These are phyloP conservation scores for Alternaria burnsii DNA, from an alignment of 2,329 filamentous ascomycete genomes.

Conservation along the genomic window DNA sequence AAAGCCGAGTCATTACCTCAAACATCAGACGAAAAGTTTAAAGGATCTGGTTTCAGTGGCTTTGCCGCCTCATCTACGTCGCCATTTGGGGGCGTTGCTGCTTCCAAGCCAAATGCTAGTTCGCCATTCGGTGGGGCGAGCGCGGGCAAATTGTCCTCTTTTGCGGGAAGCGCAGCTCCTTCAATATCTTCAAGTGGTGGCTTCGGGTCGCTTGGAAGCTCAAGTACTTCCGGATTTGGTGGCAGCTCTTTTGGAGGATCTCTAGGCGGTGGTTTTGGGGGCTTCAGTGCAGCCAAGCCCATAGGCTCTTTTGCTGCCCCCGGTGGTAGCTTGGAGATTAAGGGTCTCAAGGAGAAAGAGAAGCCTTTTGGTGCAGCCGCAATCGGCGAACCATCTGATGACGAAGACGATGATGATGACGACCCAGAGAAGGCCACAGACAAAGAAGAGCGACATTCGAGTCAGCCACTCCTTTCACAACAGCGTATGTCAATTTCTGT, in stretches of 20 bases:
- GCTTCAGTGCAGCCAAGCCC: conserved; percentile 41
- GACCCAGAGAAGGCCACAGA: conserved; percentile 28
- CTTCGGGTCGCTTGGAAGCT: conserved; percentile 46
- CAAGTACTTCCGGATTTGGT: conserved; percentile 47
- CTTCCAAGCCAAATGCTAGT: conserved; percentile 22
- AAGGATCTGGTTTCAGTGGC: conserved; percentile 56
- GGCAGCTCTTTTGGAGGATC: conserved; percentile 55
- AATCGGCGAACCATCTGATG: conserved; percentile 63
- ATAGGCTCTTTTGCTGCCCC: conserved; percentile 74
- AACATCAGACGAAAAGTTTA: conserved; percentile 61
- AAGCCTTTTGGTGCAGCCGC: conserved; percentile 82
- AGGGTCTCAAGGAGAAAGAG: conserved; percentile 64
- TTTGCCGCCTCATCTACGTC: conserved; percentile 51
- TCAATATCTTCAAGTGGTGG: conserved; percentile 33
- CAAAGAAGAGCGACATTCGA: conserved; percentile 45
- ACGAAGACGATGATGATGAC: conserved; percentile 62
- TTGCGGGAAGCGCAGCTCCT: conserved; percentile 26
- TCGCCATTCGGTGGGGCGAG: conserved; percentile 50
- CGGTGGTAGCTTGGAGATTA: conserved; percentile 58
- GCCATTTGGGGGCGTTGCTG: conserved; percentile 43
- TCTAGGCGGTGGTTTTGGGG: conserved; percentile 43
- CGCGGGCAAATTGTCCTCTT: conserved; percentile 39
- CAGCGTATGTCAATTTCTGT: conserved; percentile 64
- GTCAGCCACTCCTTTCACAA: conserved; percentile 62
- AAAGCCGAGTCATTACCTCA: conserved; percentile 40